phyloP scores from a whole-genome alignment of 805 yeast species.

The Wickerhamomyces pijperi region DNA sequence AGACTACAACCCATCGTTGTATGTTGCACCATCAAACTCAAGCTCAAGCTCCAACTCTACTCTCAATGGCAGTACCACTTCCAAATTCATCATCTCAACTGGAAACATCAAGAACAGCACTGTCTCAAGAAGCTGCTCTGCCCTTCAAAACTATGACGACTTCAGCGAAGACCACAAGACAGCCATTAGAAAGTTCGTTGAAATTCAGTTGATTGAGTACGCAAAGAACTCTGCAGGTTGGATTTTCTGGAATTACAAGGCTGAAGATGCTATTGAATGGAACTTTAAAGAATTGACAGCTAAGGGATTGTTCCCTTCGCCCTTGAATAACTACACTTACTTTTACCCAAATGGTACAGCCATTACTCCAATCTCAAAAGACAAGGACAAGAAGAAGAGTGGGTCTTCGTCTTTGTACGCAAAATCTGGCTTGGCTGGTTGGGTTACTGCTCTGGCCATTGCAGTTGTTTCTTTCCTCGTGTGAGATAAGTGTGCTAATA shows the following conservation, averaged over 20 bases:
- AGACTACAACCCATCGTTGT: background rate
- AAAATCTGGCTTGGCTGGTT: too few relatives aligned
- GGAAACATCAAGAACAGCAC: background rate
- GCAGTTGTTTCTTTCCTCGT: too few relatives aligned
- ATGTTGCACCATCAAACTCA: too few relatives aligned
- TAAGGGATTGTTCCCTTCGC: conserved; percentile 48
- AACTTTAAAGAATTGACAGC: conserved; percentile 42
- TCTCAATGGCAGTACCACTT: background rate
- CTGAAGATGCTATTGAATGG: conserved; percentile 60
- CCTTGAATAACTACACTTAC: conserved; percentile 44
- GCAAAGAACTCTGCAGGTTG: conserved; percentile 39
- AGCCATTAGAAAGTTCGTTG: conserved; percentile 42
- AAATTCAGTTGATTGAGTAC: conserved; percentile 49
- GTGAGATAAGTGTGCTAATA: too few relatives aligned
- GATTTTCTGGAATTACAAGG: conserved; percentile 65
- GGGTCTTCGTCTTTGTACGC: background rate
- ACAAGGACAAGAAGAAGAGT: background rate
- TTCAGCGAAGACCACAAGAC: conserved; percentile 33
- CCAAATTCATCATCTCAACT: background rate
- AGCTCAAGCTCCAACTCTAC: too few relatives aligned
- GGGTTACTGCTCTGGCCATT: background rate
- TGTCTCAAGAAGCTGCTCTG: conserved; percentile 24
- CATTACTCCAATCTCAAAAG: background rate
- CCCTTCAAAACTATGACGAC: conserved; percentile 23
- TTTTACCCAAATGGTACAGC: conserved; percentile 17